Evolutionary conservation across 805 yeast genomes (phyloP).

Genomic region (Zygosaccharomyces kombuchaensis): DNA sequence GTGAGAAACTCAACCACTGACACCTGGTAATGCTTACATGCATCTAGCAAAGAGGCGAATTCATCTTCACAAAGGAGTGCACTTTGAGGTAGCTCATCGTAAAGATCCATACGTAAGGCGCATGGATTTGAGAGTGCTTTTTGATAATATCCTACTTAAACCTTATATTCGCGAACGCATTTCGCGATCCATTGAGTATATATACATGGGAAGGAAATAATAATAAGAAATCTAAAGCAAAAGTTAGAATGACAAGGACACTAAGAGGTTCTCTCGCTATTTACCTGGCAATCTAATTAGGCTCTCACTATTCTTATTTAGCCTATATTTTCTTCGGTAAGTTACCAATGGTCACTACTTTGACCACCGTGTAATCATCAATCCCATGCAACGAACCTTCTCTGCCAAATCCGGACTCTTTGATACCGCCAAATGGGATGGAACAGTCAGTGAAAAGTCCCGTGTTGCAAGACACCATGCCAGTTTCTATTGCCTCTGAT

Average conservation of each 20-base stretch:
- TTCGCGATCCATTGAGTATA: background rate
- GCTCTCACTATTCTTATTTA: no score
- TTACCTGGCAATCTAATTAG: no score
- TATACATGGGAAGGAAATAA: background rate
- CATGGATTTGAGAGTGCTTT: background rate
- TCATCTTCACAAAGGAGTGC: slow-evolving; percentile 33
- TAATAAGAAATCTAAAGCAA: background rate
- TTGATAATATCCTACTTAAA: background rate
- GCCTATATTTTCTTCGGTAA: slow-evolving; percentile 14
- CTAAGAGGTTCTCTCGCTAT: no score
- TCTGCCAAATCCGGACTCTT: slow-evolving; percentile 66
- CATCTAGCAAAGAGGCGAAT: slow-evolving; percentile 29
- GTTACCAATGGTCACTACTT: slow-evolving; percentile 49
- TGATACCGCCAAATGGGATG: slow-evolving; percentile 60
- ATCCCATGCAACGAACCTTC: slow-evolving; percentile 62
- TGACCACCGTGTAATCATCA: slow-evolving; percentile 54
- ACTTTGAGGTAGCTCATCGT: slow-evolving; percentile 39
- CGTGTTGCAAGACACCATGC: slow-evolving; percentile 61
- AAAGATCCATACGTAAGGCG: slow-evolving; percentile 37
- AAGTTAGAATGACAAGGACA: no score
- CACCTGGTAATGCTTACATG: slow-evolving; percentile 31
- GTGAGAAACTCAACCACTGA: slow-evolving; percentile 42
- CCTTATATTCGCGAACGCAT: background rate
- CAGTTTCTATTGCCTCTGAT: slow-evolving; percentile 55
- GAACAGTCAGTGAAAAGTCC: slow-evolving; percentile 54